Percentiles rank a stretch among this genome's conserved stretches.
phyloP scores from a whole-genome alignment of 1,139 yeast species.

The Hanseniaspora uvarum region DNA sequence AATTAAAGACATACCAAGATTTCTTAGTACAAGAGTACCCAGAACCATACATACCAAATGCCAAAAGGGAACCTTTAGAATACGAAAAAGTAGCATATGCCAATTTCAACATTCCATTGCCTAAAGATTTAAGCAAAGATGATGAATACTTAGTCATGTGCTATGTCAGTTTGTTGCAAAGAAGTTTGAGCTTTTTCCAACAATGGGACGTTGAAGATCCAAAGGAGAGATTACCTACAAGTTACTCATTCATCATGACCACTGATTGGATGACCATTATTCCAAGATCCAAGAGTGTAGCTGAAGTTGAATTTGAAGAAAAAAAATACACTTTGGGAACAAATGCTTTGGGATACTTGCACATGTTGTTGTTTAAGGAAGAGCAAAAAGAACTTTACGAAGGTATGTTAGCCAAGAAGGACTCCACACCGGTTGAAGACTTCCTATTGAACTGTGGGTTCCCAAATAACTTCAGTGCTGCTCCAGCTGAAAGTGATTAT shows the following conservation, averaged over 20 bases:
- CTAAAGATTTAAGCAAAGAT: slow-evolving; percentile 36
- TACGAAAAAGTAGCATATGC: slow-evolving; percentile 62
- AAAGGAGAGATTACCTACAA: slow-evolving; percentile 32
- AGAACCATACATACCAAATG: slow-evolving; percentile 45
- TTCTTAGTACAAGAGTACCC: slow-evolving; percentile 37
- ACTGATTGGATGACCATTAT: slow-evolving; percentile 72
- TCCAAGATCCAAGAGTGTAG: slow-evolving; percentile 44
- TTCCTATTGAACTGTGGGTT: slow-evolving; percentile 56
- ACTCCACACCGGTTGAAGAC: slow-evolving; percentile 29
- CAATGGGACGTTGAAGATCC: slow-evolving; percentile 33
- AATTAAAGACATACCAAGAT: slow-evolving; percentile 54
- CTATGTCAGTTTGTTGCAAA: slow-evolving; percentile 60
- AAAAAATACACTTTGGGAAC: slow-evolving; percentile 42
- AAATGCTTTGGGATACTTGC: slow-evolving; percentile 73
- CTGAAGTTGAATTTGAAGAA: slow-evolving; percentile 28
- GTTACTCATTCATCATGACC: slow-evolving; percentile 76
- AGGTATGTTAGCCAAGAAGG: slow-evolving; percentile 33
- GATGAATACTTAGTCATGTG: slow-evolving; percentile 47
- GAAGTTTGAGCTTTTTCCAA: slow-evolving; percentile 56
- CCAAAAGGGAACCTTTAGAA: slow-evolving; percentile 49
- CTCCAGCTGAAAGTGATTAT: slow-evolving; percentile 40
- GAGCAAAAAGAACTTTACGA: slow-evolving; percentile 40
- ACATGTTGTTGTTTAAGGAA: slow-evolving; percentile 60
- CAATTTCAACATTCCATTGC: slow-evolving; percentile 65
- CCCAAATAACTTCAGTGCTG: slow-evolving; percentile 42